Base-by-base conservation (phyloP, 1,284 basidiomycete species). In the Trichosporon coremiiforme region DNA sequence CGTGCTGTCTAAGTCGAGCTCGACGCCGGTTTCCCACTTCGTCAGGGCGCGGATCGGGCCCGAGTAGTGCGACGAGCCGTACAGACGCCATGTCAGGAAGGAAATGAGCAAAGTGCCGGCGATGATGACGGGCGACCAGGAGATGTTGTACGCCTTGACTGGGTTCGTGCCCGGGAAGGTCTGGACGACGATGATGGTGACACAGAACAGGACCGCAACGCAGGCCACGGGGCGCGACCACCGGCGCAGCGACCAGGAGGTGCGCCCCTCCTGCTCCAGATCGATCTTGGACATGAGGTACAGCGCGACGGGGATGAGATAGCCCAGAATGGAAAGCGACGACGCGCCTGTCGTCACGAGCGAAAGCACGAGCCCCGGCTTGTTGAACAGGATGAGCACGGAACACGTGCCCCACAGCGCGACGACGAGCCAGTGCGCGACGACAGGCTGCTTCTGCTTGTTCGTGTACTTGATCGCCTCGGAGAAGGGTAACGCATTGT, bases 1-100 rank as follows among this genome's bases (percentile, higher is more conserved):
- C 6, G 76, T 74, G 17, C 67, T 57, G 66, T 75, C 75, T 15
- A 78, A 71, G 70, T 83, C 82, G 17, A 84, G 80, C 66, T 82
- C 82, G 9, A 82, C 78, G 15, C 83, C 83, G 9, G 82, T 80
- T 64, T 83, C 77, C 83, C 83, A 84, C 68, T 82, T 82, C 0
- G 83, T 84, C 33, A 84, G 69, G 0, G 82, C 79, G 66, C 78
- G 75, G 50, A 84, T 83, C 0, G 83, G 83, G 4, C 83, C 83
- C 22, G 79, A 80, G 70, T 83, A 84, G 68, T 84, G 77, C 20
- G 29, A 20, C 22, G 47, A 15, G 13, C 73, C 73, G 63, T 74
- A 74, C 7, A 67, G 71, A 36, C 70, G 75, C 65, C 73, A 72
- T 3, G 79, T 80, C 62, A 76, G 66, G 31, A 75, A 71, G 1